phyloP scores from a whole-genome alignment of 2,329 filamentous ascomycete genomes.

The Monosporascus ibericus region DNA sequence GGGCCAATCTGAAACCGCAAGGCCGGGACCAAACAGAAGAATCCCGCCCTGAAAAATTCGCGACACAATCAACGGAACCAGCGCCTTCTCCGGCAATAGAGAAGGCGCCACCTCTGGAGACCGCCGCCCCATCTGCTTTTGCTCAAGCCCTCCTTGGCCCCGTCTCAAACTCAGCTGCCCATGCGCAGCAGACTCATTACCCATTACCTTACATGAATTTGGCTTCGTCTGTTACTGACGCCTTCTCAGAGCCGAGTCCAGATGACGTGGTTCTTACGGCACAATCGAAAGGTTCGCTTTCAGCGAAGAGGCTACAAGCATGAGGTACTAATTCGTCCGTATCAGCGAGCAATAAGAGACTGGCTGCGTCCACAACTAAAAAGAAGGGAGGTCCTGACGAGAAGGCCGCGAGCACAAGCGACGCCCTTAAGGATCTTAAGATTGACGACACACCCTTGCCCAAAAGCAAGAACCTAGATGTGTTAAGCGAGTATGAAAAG shows the following conservation, averaged over 20 bases:
- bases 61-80: slow-evolving; percentile 2
- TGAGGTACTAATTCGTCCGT: slow-evolving; percentile 43
- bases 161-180: slow-evolving; percentile 16
- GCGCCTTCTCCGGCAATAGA: neutral
- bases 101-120: slow-evolving; percentile 3
- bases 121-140: slow-evolving; percentile 46
- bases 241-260: slow-evolving; percentile 81
- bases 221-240: slow-evolving; percentile 45
- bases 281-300: slow-evolving; percentile 80
- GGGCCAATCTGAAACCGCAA: neutral
- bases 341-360: slow-evolving; percentile 45
- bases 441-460: slow-evolving; percentile 50
- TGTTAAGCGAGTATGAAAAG: slow-evolving; percentile 73
- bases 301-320: slow-evolving; percentile 43
- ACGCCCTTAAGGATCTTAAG: slow-evolving; percentile 33
- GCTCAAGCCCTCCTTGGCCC: slow-evolving; percentile 47
- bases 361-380: slow-evolving; percentile 31
- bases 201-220: slow-evolving; percentile 46
- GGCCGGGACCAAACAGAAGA: slow-evolving; percentile 12
- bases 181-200: slow-evolving; percentile 24
- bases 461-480: slow-evolving; percentile 76
- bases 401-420: slow-evolving; percentile 26
- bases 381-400: slow-evolving; percentile 30
- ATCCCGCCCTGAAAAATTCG: slow-evolving; percentile 13
- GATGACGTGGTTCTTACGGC: slow-evolving; percentile 85